A percentile compares a stretch with the other conserved stretches of the same genome.
These are phyloP conservation scores for Meyerozyma carpophila DNA, from an alignment of 1,139 yeast species.

Conservation along the genomic window DNA sequence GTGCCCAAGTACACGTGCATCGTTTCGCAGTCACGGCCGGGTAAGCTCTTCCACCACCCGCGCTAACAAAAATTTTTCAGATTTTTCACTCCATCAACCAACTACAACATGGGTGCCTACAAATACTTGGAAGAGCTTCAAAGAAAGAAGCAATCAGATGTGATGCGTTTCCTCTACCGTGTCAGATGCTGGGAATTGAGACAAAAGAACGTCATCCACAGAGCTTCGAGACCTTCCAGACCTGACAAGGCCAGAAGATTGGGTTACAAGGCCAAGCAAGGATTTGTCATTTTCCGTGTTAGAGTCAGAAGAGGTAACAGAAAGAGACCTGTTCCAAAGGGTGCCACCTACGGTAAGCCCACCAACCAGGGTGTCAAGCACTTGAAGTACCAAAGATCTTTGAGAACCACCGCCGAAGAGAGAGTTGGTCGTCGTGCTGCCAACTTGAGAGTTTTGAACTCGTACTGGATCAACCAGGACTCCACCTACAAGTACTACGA, in stretches of 20 bases:
- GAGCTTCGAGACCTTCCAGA: conserved; percentile 98
- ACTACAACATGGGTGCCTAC: conserved; percentile 88
- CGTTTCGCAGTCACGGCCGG: background rate
- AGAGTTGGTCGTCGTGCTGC: conserved; percentile 99
- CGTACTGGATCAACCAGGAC: conserved; percentile 99
- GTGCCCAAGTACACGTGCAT: too few species aligned
- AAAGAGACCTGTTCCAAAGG: conserved; percentile 99
- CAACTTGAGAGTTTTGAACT: conserved; percentile 98
- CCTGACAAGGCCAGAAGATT: conserved; percentile 99
- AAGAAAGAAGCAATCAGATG: conserved; percentile 99
- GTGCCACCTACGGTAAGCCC: conserved; percentile 99
- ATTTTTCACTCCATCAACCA: conserved; percentile 8
- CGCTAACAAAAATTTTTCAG: conserved; percentile 4
- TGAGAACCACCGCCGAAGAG: conserved; percentile 98
- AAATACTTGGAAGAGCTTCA: conserved; percentile 98
- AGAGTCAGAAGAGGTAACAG: conserved; percentile 99
- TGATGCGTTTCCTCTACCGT: conserved; percentile 96
- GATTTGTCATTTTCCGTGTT: conserved; percentile 95
- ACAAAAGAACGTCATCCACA: conserved; percentile 98
- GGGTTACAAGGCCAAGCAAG: conserved; percentile 99
- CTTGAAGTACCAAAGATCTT: conserved; percentile 98
- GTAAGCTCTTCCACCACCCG: background rate
- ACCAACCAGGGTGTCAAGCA: conserved; percentile 99
- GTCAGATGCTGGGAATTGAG: conserved; percentile 99
- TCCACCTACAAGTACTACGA: conserved; percentile 99